Evolutionary conservation across 208 protist genomes (phyloP), one percentile per base, ranked within the genome.

Genomic region (Trypanosoma grayi): DNA sequence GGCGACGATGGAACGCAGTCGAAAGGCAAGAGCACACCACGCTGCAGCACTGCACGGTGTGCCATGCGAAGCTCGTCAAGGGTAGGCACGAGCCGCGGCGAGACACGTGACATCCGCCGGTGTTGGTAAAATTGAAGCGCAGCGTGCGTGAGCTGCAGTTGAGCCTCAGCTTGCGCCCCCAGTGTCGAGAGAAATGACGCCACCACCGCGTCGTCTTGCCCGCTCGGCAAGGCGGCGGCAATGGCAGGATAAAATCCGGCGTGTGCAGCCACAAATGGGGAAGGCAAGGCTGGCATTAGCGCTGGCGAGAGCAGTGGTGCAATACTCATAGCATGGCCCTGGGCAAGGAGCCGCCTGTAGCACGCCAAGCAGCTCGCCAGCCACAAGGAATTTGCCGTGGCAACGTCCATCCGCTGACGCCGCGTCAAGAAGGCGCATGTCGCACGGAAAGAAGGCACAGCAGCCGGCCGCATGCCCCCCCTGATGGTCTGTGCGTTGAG

Each of bases 1-100:
- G 89, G 89, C 2, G 85, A 75, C 4, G 89, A 95, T 28, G 78
- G 75, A 47, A 78, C 73, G 36, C 88, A 81, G 54, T 84, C 78
- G 27, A 78, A 43, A 27, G 89, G 89, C 18, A 95, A 64, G 22
- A 88, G 60, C 4, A 95, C 16, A 47, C 71, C 69, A 16, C 85
- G 82, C 18, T 84, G 77, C 58, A 90, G 66, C 0, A 92, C 79
- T 0, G 70, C 83, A 45, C 75, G 59, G 52, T 92, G 72, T 10
- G 77, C 71, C 43, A 62, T 37, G 39, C 60, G 37, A 9, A 94
- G 45, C 27, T 84, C 74, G 27, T 73, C 56, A 18, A 61, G 27
- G 22, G 61, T 70, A 0, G 81, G 81, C 6, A 72, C 46, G 43
- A 69, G 33, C 5, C 33, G 0, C 0, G 33, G 28, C 7, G 60